phyloP scores from a whole-genome alignment of 306 rosid genomes.

The Phaseolus lunatus region DNA sequence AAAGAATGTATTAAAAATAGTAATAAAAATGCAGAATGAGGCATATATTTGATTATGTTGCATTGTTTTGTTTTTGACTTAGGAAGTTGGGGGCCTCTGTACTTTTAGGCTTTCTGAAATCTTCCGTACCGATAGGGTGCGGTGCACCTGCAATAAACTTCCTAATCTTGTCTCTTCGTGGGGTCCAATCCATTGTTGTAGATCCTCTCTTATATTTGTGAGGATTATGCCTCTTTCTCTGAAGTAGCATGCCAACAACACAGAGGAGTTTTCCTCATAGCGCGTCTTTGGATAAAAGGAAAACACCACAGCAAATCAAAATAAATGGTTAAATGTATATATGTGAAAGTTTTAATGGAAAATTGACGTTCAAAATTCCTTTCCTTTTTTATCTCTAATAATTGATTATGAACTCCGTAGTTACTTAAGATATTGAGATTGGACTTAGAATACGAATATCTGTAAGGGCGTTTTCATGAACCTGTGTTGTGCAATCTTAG shows the following conservation, averaged over 20 bases:
- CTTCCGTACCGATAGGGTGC: slow-evolving; percentile 47
- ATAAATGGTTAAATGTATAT: too few species aligned
- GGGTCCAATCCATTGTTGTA: slow-evolving; percentile 21
- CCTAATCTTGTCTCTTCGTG: slow-evolving; percentile 3
- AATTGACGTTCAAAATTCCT: not conserved
- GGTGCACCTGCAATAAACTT: slow-evolving; percentile 39
- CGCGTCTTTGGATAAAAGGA: not conserved
- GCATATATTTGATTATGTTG: not conserved
- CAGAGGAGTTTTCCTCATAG: not conserved
- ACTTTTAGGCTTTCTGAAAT: not conserved
- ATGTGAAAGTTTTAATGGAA: too few species aligned
- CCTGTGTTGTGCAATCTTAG: not conserved
- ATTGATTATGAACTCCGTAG: not conserved
- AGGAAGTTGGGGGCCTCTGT: not conserved
- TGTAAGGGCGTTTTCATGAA: not conserved
- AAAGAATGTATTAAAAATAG: not conserved
- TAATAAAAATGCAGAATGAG: not conserved
- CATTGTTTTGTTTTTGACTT: not conserved
- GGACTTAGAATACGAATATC: not conserved
- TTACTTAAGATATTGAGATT: not conserved
- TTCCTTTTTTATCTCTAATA: not conserved
- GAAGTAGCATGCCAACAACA: not conserved
- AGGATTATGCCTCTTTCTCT: not conserved
- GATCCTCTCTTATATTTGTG: not conserved
- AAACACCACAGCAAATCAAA: too few species aligned